These are phyloP conservation scores for Hyphopichia pseudoburtonii DNA, from an alignment of 1,139 yeast species.

Conservation along the genomic window DNA sequence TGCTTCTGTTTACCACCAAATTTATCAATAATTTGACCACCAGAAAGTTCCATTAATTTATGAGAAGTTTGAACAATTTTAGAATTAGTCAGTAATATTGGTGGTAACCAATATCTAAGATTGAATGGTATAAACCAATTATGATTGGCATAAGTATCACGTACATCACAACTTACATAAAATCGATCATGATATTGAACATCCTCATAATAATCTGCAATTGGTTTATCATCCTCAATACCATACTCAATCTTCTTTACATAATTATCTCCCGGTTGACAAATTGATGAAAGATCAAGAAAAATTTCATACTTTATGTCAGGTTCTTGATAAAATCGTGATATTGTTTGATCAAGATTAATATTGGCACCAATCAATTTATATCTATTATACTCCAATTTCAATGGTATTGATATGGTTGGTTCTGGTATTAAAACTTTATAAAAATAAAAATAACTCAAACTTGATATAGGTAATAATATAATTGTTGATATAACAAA, in stretches of 20 bases:
- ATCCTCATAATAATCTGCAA: no score
- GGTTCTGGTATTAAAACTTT: constrained; percentile 22
- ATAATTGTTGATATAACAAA: constrained; percentile 17
- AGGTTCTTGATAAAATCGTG: neutral
- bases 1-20: neutral
- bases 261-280: neutral
- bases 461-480: constrained; percentile 24
- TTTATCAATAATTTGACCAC: neutral
- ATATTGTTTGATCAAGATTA: neutral
- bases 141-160: constrained; percentile 25
- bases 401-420: constrained; percentile 13
- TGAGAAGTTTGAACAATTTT: constrained; percentile 9
- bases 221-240: no score
- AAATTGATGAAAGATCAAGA: neutral
- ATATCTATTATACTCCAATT: neutral
- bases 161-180: constrained; percentile 29
- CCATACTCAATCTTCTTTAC: no score
- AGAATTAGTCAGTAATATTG: constrained; percentile 26
- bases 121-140: constrained; percentile 38
- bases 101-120: constrained; percentile 39
- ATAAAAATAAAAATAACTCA: constrained; percentile 28
- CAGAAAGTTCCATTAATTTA: constrained; percentile 2
- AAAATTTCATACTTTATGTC: no score
- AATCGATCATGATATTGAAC: no score
- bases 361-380: neutral